A percentile compares a stretch with the other conserved stretches of the same genome.
Evolutionary conservation across 2,329 filamentous ascomycete species (phyloP).

Genomic region (Simplicillium aogashimaense): DNA sequence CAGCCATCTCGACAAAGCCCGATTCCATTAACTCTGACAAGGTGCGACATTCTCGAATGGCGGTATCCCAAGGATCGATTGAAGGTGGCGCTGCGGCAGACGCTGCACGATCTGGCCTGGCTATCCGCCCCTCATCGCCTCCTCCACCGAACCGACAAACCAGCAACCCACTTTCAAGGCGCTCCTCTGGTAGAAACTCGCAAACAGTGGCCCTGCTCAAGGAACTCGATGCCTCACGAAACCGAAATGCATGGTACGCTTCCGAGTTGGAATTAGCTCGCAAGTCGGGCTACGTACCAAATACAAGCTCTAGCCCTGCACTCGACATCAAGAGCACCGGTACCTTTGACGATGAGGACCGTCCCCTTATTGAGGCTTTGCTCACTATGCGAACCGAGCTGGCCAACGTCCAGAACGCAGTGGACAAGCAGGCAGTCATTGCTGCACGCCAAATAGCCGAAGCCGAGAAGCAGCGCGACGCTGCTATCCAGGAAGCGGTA

Average conservation of each 20-base stretch:
- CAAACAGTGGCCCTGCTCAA: conserved; percentile 69
- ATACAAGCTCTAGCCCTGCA: conserved; percentile 56
- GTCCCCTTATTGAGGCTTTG: conserved; percentile 83
- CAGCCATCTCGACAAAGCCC: not conserved
- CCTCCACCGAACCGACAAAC: conserved; percentile 46
- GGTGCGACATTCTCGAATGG: too few relatives aligned
- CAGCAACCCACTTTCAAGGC: conserved; percentile 48
- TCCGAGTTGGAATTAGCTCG: conserved; percentile 87
- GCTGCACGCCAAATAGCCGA: conserved; percentile 88
- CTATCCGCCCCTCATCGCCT: conserved; percentile 41
- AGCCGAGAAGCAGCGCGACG: conserved; percentile 87
- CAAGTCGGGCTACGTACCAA: conserved; percentile 78
- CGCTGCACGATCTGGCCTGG: conserved; percentile 44
- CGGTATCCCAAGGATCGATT: conserved; percentile 41
- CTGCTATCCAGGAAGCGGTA: conserved; percentile 87
- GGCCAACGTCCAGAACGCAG: conserved; percentile 77
- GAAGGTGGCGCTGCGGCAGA: conserved; percentile 36
- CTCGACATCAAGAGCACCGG: conserved; percentile 70
- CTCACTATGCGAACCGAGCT: conserved; percentile 86
- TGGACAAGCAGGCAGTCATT: conserved; percentile 77
- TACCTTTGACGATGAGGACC: conserved; percentile 83
- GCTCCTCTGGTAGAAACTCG: conserved; percentile 50
- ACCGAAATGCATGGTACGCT: conserved; percentile 91
- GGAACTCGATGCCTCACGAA: conserved; percentile 77
- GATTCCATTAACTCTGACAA: conserved; percentile 1